Evolutionary conservation across 257 asterid species (phyloP).

Genomic region (Thymus mandschuricus): DNA sequence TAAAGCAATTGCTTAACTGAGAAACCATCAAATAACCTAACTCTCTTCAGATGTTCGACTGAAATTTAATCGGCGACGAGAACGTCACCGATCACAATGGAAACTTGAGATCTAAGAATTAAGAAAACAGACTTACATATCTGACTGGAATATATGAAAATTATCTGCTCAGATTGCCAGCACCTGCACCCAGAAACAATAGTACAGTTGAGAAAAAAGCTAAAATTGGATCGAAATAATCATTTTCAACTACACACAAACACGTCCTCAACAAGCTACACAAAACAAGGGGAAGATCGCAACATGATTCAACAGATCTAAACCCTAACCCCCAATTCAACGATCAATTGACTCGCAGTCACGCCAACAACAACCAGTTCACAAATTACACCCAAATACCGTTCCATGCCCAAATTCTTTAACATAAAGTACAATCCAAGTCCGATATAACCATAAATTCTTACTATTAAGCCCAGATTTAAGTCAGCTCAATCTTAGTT

Average conservation of each 20-base stretch:
- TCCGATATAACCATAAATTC: slow-evolving; percentile 13
- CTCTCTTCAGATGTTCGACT: slow-evolving; percentile 5
- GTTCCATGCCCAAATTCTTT: background rate
- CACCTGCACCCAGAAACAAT: slow-evolving; percentile 30
- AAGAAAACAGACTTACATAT: slow-evolving; percentile 27
- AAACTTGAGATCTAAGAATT: slow-evolving; percentile 21
- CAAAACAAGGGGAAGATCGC: background rate
- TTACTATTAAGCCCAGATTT: slow-evolving; percentile 12
- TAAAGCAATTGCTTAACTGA: background rate
- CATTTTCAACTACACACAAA: slow-evolving; percentile 10
- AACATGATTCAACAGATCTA: slow-evolving; percentile 45
- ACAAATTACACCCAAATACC: slow-evolving; percentile 8
- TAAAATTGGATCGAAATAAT: slow-evolving; percentile 14
- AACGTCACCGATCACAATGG: slow-evolving; percentile 16
- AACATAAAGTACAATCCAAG: slow-evolving; percentile 18
- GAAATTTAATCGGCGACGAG: background rate
- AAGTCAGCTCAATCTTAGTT: slow-evolving; percentile 19
- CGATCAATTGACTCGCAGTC: slow-evolving; percentile 28
- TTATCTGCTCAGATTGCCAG: slow-evolving; percentile 34
- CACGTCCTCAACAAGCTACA: slow-evolving; percentile 20
- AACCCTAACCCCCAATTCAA: slow-evolving; percentile 51
- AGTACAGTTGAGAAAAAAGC: slow-evolving; percentile 15
- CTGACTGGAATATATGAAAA: slow-evolving; percentile 22
- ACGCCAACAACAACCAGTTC: slow-evolving; percentile 24
- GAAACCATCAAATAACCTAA: background rate